Base-by-base conservation (phyloP, 441 rosid species). In the Lepidium campestre region DNA sequence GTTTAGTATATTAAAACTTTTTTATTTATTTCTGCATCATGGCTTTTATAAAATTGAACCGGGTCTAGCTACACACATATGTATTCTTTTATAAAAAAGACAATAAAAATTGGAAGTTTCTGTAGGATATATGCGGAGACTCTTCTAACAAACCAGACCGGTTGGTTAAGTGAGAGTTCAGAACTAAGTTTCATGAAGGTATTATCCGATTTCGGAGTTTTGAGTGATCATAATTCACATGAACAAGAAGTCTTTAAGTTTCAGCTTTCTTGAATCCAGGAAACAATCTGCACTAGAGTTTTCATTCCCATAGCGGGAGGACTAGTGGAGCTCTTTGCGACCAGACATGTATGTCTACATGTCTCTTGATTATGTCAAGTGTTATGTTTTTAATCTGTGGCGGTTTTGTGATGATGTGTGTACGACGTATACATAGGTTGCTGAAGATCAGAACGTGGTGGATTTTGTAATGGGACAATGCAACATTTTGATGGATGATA, bases 301-400 rank as follows among this genome's bases (percentile, higher is more conserved):
- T 77, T 90, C 83, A 72, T 88, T 68, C 98, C 98, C 12, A 74
- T 88, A 12, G 56, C 91, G 2, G 92, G 89, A 77, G 96, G 91
- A 58, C 59, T 93, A 19, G 67, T 93, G 17, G 98, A 90, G 82
- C 82, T 90, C 29, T 90, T 88, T 69, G 86, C 79, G 20, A 55
- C 86, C 5, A 85, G 88, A 82, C 90, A 86, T 79, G 98, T 90
- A 88, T 17, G 54, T 67, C 18, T 17, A 1, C 23, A 36, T 36
- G 15, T 29, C 14, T 19, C 50, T 37, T n/a, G 10, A 4, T 58
- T 4, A 50, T 73, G 13, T 20, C 10, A 12, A 20, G 14, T 10
- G 32, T 18, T 45, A 65, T 37, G 29, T 47, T 53, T 19, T 29
- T 52, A 0, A 23, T 27, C 7, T 8, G 20, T 15, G 11, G 14